Base-by-base conservation (phyloP, 2,329 filamentous ascomycete genomes). In the Cytospora chrysosperma region DNA sequence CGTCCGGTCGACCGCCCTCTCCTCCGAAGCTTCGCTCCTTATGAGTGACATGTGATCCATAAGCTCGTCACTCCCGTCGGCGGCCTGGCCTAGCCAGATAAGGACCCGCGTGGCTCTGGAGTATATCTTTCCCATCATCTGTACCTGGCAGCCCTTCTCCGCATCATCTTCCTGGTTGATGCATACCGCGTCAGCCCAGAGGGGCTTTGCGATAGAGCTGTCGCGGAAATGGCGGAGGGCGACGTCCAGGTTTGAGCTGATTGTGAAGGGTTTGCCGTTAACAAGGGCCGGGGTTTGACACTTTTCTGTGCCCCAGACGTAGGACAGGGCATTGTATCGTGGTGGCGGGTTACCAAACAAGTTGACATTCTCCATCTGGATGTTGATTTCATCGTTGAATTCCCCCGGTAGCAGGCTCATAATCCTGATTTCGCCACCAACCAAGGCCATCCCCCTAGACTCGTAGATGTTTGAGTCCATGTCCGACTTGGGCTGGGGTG, bases 241-340 rank as follows among this genome's bases (percentile, higher is more conserved):
- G 1, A 34, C 55, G 57, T 64, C 56, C 24, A 68, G 58, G 52
- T 65, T 68, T 15, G 57, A 59, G 8, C 66, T 67, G 49, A 68
- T 57, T 3, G 61, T 62, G 26, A 68, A 37, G 1, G 60, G 19
- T 1, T 9, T 28, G 34, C 58, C 62, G 53, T 67, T 59, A 40
- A 68, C 55, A 4, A 52, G 21, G 28, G 68, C 30, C 37, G 65
- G 59, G 28, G 37, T 58, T 17, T 49, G 60, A 12, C 56, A 43
- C n/a, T 32, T 24, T 32, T 56, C 43, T 15, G 56, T 56, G 43
- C 68, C 68, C 68, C 67, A 69, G 13, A 68, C 67, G 43, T 69
- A 69, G 0, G 67, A 69, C 1, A 69, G 49, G 26, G 66, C 67
- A 47, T 68, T 67, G 49, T 69, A 69, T 1, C 51, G 63, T 60